Base-by-base conservation (phyloP, 805 yeast genomes). In the Saccharomycopsis capsularis region DNA sequence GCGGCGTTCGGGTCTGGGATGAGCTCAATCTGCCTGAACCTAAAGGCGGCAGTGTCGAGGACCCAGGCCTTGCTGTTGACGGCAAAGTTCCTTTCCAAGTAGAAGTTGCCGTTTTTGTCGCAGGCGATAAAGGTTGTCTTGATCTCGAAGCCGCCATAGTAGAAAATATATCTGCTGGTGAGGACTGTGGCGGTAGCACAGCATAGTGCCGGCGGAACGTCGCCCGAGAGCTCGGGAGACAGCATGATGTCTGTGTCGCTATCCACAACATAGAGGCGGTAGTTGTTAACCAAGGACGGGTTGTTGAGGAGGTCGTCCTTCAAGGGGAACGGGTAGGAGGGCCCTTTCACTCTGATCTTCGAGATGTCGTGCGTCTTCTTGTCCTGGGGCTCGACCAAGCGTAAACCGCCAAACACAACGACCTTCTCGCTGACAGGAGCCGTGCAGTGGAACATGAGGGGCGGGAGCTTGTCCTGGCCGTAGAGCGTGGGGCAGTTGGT, bases 91-190 rank as follows among this genome's bases (percentile, higher is more conserved):
- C 73, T 71, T 39, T 71, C 67, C 16, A 70, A 55, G 23, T 46
- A 52, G 32, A 60, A 66, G 4, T 22, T 11, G 19, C 42, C 43
- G 9, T 3, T 32, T 22, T 34, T 37, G 29, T 22, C 32, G 23
- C 47, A 6, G 19, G 19, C 19, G 18, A 13, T 34, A 18, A n/a
- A 34, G 19, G 15, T 22, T 18, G 70, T 69, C 4, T 58, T 53
- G 3, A 70, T 58, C 57, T 74, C 75, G 59, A 82, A 76, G 0
- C 93, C 95, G n/a, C 91, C 95, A 59, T 76, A 82, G 51, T 74
- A 72, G 54, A 82, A 71, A 15, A 79, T 69, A 56, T 81, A 81
- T 34, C 78, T 63, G n/a, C 71, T 67, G 3, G 85, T 75, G 3
- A 84, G 64, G 47, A 64, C 68, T 6, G 77, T 68, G 16, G 75